phyloP scores from a whole-genome alignment of 768 basidiomycete species.

The Hygrocybe coccinea region DNA sequence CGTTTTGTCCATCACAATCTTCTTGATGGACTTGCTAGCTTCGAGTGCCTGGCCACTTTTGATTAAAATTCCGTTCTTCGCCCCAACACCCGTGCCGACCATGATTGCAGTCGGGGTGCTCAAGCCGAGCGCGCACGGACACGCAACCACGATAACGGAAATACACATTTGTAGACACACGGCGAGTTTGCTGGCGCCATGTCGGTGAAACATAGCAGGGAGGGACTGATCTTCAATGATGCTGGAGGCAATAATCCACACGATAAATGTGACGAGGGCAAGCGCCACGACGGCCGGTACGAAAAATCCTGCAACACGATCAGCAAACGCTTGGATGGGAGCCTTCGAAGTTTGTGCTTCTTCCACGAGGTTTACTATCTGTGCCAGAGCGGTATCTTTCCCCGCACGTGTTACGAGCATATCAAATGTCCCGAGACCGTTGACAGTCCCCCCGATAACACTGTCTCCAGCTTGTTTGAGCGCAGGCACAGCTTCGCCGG shows the following conservation, averaged over 20 bases:
- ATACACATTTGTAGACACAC: constrained; percentile 97
- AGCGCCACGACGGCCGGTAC: constrained; percentile 88
- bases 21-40: constrained; percentile 75
- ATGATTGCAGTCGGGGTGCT: constrained; percentile 98
- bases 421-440: constrained; percentile 94
- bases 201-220: constrained; percentile 78
- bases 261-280: constrained; percentile 71
- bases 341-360: constrained; percentile 98
- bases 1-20: constrained; percentile 92
- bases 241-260: constrained; percentile 74
- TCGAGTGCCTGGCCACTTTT: constrained; percentile 95
- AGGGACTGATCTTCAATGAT: constrained; percentile 53
- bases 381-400: constrained; percentile 91
- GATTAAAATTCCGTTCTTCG: constrained; percentile 95
- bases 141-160: constrained; percentile 95
- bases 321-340: constrained; percentile 96
- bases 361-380: constrained; percentile 95
- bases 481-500: constrained; percentile 88
- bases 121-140: constrained; percentile 93
- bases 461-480: constrained; percentile 76
- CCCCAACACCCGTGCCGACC: constrained; percentile 98
- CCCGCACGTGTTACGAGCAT: constrained; percentile 95
- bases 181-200: constrained; percentile 80
- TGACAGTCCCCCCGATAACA: constrained; percentile 96
- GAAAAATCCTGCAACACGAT: constrained; percentile 90